A percentile compares a stretch with the other conserved stretches of the same genome.
Evolutionary conservation across 441 rosid species (phyloP).

Genomic region (Populus hybrid): DNA sequence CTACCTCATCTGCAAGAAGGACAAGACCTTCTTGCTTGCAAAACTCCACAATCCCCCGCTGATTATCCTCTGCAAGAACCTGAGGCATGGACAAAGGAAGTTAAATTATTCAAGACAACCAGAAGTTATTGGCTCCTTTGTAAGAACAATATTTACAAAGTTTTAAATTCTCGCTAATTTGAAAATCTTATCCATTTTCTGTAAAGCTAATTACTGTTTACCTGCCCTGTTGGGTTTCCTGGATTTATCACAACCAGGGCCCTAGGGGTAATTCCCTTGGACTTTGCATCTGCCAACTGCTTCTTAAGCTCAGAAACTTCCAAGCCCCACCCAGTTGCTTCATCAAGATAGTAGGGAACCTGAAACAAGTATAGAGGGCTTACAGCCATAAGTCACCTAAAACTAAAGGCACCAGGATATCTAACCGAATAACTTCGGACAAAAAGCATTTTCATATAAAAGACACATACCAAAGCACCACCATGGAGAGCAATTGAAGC

Average conservation of each 20-base stretch:
- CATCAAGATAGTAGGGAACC: conserved; percentile 96
- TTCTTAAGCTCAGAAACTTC: conserved; percentile 78
- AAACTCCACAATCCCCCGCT: conserved; percentile 68
- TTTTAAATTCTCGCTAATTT: too few species aligned
- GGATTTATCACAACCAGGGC: conserved; percentile 93
- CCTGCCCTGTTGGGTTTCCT: conserved; percentile 96
- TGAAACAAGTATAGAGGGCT: conserved; percentile 21
- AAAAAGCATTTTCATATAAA: not conserved
- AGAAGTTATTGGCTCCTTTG: not conserved
- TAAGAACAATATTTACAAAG: not conserved
- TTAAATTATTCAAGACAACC: conserved; percentile 1
- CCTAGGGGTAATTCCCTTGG: conserved; percentile 76
- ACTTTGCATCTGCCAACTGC: conserved; percentile 67
- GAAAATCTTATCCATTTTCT: not conserved
- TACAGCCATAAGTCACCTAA: not conserved
- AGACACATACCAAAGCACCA: conserved; percentile 71
- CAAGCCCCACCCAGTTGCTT: conserved; percentile 91
- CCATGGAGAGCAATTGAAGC: conserved; percentile 97
- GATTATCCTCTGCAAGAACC: conserved; percentile 93
- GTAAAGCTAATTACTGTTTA: conserved; percentile 18
- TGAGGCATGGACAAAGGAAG: conserved; percentile 26
- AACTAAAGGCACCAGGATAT: not conserved
- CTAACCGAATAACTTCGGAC: not conserved
- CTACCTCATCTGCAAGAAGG: conserved; percentile 87
- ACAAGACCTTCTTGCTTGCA: conserved; percentile 92